Conservation (phyloP, 2,329 filamentous ascomycete genomes). For the Curvularia verruculosa region DNA sequence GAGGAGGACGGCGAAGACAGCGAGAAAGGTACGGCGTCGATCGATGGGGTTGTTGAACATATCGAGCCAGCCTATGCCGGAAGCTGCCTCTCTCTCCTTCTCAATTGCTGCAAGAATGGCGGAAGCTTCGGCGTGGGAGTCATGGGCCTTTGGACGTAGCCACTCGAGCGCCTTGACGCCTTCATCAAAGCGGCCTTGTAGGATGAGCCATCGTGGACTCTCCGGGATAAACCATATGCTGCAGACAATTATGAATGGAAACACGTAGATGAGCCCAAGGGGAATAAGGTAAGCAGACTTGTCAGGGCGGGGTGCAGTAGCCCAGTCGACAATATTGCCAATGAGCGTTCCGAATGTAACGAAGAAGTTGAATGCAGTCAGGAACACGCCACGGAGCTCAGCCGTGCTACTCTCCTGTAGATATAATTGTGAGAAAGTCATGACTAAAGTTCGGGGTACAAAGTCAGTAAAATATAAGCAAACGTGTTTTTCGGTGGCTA, state of each 20-base stretch:
- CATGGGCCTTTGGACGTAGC: constrained; percentile 46
- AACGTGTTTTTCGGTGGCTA: too few species aligned
- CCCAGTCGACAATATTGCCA: constrained; percentile 61
- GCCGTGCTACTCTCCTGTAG: constrained; percentile 59
- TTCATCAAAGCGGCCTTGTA: constrained; percentile 40
- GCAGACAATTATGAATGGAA: constrained; percentile 51
- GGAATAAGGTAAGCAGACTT: constrained; percentile 55
- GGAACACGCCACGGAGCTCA: constrained; percentile 57
- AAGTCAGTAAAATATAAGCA: too few species aligned
- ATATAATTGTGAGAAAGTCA: constrained; percentile 58
- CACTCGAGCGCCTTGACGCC: constrained; percentile 49
- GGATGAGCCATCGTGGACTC: constrained; percentile 42
- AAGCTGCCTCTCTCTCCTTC: constrained; percentile 38
- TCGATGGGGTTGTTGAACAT: constrained; percentile 47
- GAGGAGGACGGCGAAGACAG: constrained; percentile 44
- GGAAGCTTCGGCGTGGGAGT: constrained; percentile 43
- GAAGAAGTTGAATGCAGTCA: constrained; percentile 58
- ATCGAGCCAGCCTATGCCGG: constrained; percentile 40
- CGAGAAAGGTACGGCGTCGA: constrained; percentile 44
- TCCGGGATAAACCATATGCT: constrained; percentile 42
- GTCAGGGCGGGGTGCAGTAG: constrained; percentile 45
- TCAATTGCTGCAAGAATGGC: constrained; percentile 46
- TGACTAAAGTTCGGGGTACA: too few species aligned
- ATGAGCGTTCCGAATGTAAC: constrained; percentile 53
- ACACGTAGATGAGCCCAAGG: constrained; percentile 60